phyloP scores from a whole-genome alignment of 495 filamentous ascomycete species.

The Penicillium flavigenum region DNA sequence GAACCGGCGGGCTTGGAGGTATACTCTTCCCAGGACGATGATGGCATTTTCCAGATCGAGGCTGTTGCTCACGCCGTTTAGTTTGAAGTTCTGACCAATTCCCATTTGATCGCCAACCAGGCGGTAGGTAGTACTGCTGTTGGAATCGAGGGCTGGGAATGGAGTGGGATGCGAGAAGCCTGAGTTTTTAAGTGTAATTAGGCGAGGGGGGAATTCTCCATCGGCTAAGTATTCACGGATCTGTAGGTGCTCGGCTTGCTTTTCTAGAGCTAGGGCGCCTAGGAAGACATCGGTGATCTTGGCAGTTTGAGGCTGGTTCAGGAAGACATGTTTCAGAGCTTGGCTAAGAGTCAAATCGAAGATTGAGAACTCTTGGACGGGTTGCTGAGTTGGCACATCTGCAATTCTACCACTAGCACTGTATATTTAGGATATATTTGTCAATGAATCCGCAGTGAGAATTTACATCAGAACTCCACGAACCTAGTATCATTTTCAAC shows the following conservation, averaged over 20 bases:
- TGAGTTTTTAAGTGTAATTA: neutral
- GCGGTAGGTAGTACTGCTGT: neutral
- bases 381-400: neutral
- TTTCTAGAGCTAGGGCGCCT: neutral
- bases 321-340: neutral
- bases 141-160: neutral
- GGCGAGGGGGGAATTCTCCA: conserved; percentile 10
- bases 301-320: neutral
- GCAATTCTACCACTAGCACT: neutral
- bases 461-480: neutral
- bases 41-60: conserved; percentile 9
- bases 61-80: conserved; percentile 2
- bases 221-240: conserved; percentile 1
- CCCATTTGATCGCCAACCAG: conserved; percentile 4
- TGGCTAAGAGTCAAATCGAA: conserved; percentile 2
- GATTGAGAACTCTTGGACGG: neutral
- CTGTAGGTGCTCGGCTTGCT: neutral
- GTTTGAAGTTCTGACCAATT: conserved; percentile 3
- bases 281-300: neutral
- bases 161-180: neutral
- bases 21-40: conserved; percentile 13
- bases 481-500: neutral
- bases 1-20: conserved; percentile 8
- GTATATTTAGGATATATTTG: neutral
- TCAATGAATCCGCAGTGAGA: neutral